Conservation (phyloP, 2,329 filamentous ascomycete genomes). For the Beauveria varroae region DNA sequence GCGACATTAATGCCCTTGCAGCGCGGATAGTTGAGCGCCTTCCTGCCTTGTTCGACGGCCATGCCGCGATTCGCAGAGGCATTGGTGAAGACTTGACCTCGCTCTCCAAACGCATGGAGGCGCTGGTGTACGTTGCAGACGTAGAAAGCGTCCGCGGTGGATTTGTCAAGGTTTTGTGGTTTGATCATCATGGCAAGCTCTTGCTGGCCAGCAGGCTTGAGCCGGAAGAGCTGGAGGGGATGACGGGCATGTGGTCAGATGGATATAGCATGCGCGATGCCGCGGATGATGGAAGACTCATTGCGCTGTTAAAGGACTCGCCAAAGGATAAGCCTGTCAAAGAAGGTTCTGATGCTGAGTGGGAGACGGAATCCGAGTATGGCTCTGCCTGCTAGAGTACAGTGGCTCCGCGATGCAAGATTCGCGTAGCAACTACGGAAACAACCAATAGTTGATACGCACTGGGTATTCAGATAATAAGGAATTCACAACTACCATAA, state of each 20-base stretch:
- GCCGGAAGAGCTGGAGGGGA: background rate
- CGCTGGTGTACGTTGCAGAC: background rate
- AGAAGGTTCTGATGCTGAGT: background rate
- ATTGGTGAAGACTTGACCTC: background rate
- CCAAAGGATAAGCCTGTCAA: background rate
- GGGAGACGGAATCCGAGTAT: background rate
- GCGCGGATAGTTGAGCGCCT: background rate
- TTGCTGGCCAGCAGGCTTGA: background rate
- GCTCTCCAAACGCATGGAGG: background rate
- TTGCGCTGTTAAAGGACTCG: too few species aligned
- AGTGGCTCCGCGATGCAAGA: too few species aligned
- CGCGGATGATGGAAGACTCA: background rate
- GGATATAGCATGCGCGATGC: background rate
- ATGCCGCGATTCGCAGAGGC: background rate
- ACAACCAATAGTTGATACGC: background rate
- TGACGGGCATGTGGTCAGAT: background rate
- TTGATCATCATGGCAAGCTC: background rate
- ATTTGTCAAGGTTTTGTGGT: background rate
- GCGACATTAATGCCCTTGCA: background rate
- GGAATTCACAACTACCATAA: background rate
- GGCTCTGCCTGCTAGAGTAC: background rate
- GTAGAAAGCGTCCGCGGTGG: background rate
- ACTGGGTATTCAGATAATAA: background rate
- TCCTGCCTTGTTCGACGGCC: background rate
- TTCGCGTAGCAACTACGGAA: background rate